Percentiles rank a stretch among this genome's conserved stretches.
These are phyloP conservation scores for Tolypocladium tropicale DNA, from an alignment of 2,329 filamentous ascomycete species.

Conservation along the genomic window DNA sequence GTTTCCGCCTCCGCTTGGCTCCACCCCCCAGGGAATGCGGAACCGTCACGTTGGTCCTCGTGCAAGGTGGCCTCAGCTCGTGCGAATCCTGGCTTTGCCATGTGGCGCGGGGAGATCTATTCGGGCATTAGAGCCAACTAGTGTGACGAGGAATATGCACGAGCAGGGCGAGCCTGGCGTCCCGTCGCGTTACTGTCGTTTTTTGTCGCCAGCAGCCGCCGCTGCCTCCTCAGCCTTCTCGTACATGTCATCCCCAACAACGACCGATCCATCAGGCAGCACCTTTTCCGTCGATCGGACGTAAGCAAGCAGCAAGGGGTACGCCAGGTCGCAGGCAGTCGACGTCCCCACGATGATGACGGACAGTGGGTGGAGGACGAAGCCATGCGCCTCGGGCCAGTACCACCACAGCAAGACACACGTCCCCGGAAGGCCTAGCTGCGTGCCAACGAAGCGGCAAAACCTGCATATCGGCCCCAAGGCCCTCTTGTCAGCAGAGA, in stretches of 20 bases:
- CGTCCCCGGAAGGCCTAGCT: slow-evolving; percentile 28
- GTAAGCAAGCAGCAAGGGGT: slow-evolving; percentile 30
- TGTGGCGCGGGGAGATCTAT: neutral
- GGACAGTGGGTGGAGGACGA: slow-evolving; percentile 30
- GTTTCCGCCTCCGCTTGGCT: neutral
- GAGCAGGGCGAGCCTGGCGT: neutral
- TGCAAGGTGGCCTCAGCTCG: neutral
- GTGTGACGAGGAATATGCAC: neutral
- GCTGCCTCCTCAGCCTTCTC: too few species aligned
- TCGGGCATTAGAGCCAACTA: neutral
- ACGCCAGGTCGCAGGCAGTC: slow-evolving; percentile 31
- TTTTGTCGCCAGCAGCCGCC: slow-evolving; percentile 8
- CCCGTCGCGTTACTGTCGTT: slow-evolving; percentile 6
- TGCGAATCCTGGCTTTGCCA: neutral
- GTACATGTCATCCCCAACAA: slow-evolving; percentile 9
- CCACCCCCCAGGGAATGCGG: neutral
- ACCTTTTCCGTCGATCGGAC: slow-evolving; percentile 27
- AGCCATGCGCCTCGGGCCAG: slow-evolving; percentile 41
- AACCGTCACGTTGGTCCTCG: neutral
- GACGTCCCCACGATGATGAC: slow-evolving; percentile 30
- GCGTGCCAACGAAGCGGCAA: slow-evolving; percentile 29
- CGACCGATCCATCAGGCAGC: slow-evolving; percentile 25
- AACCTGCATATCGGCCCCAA: slow-evolving; percentile 21
- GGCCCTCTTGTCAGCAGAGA: neutral
- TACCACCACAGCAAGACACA: slow-evolving; percentile 35